Conservation (phyloP, 768 basidiomycete species). For the Lentinula guzmanii region DNA sequence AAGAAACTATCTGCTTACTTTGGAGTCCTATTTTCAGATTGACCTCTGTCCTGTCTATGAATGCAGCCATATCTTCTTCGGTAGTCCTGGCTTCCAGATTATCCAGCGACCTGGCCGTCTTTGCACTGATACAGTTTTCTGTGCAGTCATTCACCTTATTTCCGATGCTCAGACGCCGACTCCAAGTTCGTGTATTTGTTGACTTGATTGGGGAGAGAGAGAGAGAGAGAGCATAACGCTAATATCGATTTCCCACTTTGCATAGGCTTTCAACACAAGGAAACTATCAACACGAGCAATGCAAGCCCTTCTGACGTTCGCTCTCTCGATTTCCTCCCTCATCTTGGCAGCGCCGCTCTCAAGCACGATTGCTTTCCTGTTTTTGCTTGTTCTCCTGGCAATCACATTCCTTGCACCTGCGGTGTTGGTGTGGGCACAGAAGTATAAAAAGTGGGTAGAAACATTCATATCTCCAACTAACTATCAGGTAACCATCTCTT, state of each 20-base stretch:
- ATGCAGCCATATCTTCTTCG: slow-evolving; percentile 88
- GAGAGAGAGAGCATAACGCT: slow-evolving; percentile 8
- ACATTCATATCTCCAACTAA: slow-evolving; percentile 5
- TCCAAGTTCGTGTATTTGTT: slow-evolving; percentile 44
- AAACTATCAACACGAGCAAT: slow-evolving; percentile 42
- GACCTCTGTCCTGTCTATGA: slow-evolving; percentile 81
- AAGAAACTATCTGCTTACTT: neutral
- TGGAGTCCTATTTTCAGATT: slow-evolving; percentile 37
- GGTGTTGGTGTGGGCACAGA: slow-evolving; percentile 78
- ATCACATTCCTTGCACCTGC: slow-evolving; percentile 71
- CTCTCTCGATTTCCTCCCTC: slow-evolving; percentile 45
- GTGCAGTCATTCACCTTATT: slow-evolving; percentile 81
- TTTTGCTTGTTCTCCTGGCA: slow-evolving; percentile 40
- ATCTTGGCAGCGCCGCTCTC: slow-evolving; percentile 51
- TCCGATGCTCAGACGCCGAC: slow-evolving; percentile 67
- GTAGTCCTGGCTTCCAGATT: slow-evolving; percentile 92
- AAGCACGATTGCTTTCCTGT: slow-evolving; percentile 45
- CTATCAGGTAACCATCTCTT: slow-evolving; percentile 6
- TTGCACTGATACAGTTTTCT: slow-evolving; percentile 81
- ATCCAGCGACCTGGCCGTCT: slow-evolving; percentile 76
- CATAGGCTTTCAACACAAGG: slow-evolving; percentile 4
- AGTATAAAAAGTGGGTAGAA: slow-evolving; percentile 72
- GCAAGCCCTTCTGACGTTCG: slow-evolving; percentile 48
- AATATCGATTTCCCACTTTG: slow-evolving; percentile 6
- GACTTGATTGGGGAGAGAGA: no score